Conservation (phyloP, 2,329 filamentous ascomycete genomes). For the Ophiostoma populinum region DNA sequence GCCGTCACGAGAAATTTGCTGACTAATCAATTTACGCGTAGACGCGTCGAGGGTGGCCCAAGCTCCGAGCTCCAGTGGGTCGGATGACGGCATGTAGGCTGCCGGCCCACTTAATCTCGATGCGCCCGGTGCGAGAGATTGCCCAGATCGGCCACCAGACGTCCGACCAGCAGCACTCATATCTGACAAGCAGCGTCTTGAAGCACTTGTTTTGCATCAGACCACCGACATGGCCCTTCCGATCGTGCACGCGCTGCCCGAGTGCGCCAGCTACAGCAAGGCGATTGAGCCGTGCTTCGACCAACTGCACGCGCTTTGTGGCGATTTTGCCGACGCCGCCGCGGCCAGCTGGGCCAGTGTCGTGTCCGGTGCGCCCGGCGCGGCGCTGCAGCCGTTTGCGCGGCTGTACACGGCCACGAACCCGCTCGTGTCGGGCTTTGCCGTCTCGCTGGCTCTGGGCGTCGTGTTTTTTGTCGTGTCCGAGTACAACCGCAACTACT, state of each 20-base stretch:
- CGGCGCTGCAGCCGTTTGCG: conserved; percentile 27
- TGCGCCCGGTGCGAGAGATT: no score
- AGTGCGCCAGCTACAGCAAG: conserved; percentile 59
- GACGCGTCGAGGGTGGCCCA: no score
- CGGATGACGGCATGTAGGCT: no score
- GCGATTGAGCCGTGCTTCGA: conserved; percentile 60
- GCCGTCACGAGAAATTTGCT: no score
- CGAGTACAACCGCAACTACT: conserved; percentile 85
- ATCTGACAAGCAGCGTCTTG: no score
- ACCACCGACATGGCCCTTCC: conserved; percentile 52
- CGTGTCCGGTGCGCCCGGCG: neutral
- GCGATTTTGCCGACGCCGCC: conserved; percentile 41
- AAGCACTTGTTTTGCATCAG: neutral
- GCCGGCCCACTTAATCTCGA: no score
- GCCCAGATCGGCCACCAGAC: no score
- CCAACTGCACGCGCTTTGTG: conserved; percentile 53
- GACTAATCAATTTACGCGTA: no score
- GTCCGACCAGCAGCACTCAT: no score
- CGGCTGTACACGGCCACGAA: conserved; percentile 67
- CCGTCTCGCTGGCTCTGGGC: conserved; percentile 52
- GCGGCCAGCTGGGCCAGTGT: neutral
- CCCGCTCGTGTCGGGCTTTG: conserved; percentile 60
- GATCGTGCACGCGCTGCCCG: conserved; percentile 47
- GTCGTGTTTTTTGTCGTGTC: conserved; percentile 57
- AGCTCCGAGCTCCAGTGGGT: no score